Evolutionary conservation across 1,139 yeast genomes (phyloP).

Genomic region (Meyerozyma elateridarum): DNA sequence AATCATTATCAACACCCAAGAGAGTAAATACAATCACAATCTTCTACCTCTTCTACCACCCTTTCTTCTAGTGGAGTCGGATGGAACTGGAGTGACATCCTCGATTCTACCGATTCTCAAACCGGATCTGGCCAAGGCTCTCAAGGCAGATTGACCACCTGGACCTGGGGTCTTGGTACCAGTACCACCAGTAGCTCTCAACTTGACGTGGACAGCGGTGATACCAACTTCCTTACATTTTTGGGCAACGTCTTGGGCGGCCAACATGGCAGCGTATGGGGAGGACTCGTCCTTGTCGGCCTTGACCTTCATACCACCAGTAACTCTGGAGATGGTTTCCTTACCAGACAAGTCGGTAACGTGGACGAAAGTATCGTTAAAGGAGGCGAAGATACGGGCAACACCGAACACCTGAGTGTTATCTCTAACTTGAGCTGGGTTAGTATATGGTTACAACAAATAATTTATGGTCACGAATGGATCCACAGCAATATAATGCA

Average conservation of each 20-base stretch:
- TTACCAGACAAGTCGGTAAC: conserved; percentile 99
- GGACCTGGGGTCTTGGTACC: conserved; percentile 99
- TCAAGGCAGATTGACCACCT: conserved; percentile 99
- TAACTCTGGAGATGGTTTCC: conserved; percentile 99
- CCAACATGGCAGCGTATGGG: conserved; percentile 99
- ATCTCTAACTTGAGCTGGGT: conserved; percentile 79
- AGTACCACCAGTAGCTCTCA: conserved; percentile 99
- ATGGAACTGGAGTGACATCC: conserved; percentile 99
- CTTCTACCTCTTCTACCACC: conserved; percentile 99
- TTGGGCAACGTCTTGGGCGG: conserved; percentile 99
- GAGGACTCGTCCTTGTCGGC: conserved; percentile 99
- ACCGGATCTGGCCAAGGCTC: conserved; percentile 99
- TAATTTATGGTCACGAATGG: too few species aligned
- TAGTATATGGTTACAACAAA: conserved; percentile 18
- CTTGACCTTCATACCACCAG: conserved; percentile 99
- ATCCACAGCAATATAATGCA: too few species aligned
- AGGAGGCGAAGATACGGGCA: conserved; percentile 99
- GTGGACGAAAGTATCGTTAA: conserved; percentile 99
- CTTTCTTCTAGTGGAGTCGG: conserved; percentile 99
- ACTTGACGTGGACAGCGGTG: conserved; percentile 98
- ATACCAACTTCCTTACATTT: conserved; percentile 99
- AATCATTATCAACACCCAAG: conserved; percentile 4
- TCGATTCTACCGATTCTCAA: conserved; percentile 99
- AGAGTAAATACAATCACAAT: conserved; percentile 58
- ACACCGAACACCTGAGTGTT: conserved; percentile 99